Conservation (phyloP, 331 rosid genomes). For the Quercus phellos region DNA sequence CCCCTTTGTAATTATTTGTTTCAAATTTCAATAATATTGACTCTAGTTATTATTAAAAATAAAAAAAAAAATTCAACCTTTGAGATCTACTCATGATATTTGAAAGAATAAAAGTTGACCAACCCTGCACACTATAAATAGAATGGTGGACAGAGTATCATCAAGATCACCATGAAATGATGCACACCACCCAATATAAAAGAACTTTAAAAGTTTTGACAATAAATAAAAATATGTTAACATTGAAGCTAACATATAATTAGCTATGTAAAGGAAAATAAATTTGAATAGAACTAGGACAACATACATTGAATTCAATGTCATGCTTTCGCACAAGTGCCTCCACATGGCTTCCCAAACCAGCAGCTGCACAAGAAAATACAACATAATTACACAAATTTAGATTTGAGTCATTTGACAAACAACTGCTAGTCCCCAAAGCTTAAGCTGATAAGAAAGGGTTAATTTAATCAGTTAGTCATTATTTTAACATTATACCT, state of each 20-base stretch:
- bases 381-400: constrained; percentile 11
- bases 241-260: not conserved
- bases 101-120: not conserved
- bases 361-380: constrained; percentile 70
- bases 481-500: not conserved
- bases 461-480: too few species aligned
- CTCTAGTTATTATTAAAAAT: too few species aligned
- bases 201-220: not conserved
- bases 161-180: not conserved
- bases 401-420: too few species aligned
- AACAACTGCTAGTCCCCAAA: too few species aligned
- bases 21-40: too few species aligned
- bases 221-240: not conserved
- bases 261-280: not conserved
- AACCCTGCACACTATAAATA: not conserved
- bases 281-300: constrained; percentile 5
- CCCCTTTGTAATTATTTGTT: too few species aligned
- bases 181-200: not conserved
- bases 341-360: constrained; percentile 90
- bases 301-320: constrained; percentile 73
- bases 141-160: not conserved
- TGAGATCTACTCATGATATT: too few species aligned
- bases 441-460: too few species aligned
- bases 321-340: constrained; percentile 86
- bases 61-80: too few species aligned